Base-by-base conservation (phyloP, 2,329 filamentous ascomycete genomes). In the Xylaria sp. region DNA sequence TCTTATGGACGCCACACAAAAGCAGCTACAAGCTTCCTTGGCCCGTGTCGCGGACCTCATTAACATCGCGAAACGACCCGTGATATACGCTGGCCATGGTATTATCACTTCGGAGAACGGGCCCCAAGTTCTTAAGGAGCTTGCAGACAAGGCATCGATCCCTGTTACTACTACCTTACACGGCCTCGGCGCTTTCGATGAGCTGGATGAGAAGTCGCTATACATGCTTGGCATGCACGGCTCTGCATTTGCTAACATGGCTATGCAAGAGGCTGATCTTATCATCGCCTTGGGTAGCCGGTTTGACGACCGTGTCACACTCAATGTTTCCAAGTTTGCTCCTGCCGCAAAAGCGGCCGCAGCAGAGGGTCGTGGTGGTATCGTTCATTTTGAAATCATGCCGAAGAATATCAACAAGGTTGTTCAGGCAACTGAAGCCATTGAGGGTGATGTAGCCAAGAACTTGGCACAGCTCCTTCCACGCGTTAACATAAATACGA, bases 391-490 rank as follows among this genome's bases (percentile, higher is more conserved):
- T 77, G 95, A 99, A 79, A 94, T 99, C 77, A 92, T 98, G 91
- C 95, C 96, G 76, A 99, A 99, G 90, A 98, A 99, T 85, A 98
- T 98, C 84, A 98, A 98, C 89, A 99, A 98, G 88, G 94, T 98
- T 51, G 92, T 99, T 14, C 93, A 99, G 82, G 94, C 95, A 8
- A 98, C 92, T 47, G 94, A 98, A 83, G 95, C 96, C 57, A 91
- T 98, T 21, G 94, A 97, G 82, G 96, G 96, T 68, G 95, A 71
- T 47, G 61, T 59, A 24, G 62, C 30, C 21, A 53, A 32, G 24
- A 65, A 65, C 55, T 34, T 65, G 6, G 51, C 36, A n/a, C 27
- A 42, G 53, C 64, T 66, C 32, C 39, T 66, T 11, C 64, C 64
- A 42, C 56, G 54, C 50, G 56, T 48, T 65, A n/a, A 48, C 57